phyloP scores from a whole-genome alignment of 1,284 basidiomycete species.

The Trichosporon faecale region DNA sequence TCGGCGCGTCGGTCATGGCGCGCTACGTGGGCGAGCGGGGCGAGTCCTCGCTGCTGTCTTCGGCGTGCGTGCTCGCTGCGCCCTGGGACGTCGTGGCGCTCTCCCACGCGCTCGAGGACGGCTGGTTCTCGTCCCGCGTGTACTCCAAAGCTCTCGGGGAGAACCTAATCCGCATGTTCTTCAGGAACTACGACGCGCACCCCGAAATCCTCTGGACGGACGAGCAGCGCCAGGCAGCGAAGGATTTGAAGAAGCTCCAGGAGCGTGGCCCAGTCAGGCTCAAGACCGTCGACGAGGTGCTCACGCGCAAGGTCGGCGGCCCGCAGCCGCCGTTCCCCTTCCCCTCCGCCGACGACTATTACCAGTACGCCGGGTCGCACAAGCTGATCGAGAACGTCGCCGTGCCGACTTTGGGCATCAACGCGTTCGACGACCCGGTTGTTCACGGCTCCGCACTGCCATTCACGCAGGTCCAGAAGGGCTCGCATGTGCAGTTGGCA shows the following conservation, averaged over 20 bases:
- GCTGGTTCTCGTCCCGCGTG: slow-evolving; percentile 64
- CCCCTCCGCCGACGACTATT: slow-evolving; percentile 73
- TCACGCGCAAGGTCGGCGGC: slow-evolving; percentile 75
- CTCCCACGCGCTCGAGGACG: slow-evolving; percentile 57
- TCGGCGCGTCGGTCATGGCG: slow-evolving; percentile 90
- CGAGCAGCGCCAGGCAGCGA: slow-evolving; percentile 27
- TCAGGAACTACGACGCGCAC: slow-evolving; percentile 57
- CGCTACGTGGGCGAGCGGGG: slow-evolving; percentile 87
- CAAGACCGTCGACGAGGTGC: slow-evolving; percentile 54
- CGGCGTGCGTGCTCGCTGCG: slow-evolving; percentile 75
- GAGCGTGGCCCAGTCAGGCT: slow-evolving; percentile 29
- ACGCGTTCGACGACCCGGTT: slow-evolving; percentile 84
- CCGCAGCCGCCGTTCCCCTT: slow-evolving; percentile 70
- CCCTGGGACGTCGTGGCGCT: slow-evolving; percentile 50
- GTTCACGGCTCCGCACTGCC: slow-evolving; percentile 62
- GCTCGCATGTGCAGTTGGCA: slow-evolving; percentile 66
- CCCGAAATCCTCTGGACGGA: slow-evolving; percentile 23
- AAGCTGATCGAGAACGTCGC: slow-evolving; percentile 43
- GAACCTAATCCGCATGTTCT: slow-evolving; percentile 69
- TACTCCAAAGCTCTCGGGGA: slow-evolving; percentile 80
- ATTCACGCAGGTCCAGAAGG: slow-evolving; percentile 58
- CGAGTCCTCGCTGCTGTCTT: slow-evolving; percentile 66
- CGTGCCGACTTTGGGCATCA: slow-evolving; percentile 67
- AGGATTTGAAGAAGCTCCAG: slow-evolving; percentile 27
- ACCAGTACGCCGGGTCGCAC: slow-evolving; percentile 61